Percentiles rank a stretch among this genome's conserved stretches.
Evolutionary conservation across 1,139 yeast species (phyloP).

Genomic region (Scheffersomyces titani): DNA sequence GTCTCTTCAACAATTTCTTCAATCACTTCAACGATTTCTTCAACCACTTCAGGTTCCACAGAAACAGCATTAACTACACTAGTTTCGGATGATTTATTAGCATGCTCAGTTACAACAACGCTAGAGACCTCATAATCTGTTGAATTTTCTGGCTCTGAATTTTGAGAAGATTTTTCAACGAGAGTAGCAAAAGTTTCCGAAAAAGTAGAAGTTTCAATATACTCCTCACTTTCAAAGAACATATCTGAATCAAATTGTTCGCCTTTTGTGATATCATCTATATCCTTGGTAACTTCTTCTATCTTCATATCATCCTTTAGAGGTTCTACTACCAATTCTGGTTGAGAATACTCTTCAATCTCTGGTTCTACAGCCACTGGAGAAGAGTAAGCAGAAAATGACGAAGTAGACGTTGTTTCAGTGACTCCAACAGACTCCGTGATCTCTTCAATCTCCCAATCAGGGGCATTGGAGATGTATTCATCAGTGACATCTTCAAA

Average conservation of each 20-base stretch:
- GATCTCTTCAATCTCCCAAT: conserved; percentile 1
- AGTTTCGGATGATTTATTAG: background rate
- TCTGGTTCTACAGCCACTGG: background rate
- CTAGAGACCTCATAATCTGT: background rate
- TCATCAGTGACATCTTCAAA: conserved; percentile 5
- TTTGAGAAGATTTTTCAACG: background rate
- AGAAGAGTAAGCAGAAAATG: background rate
- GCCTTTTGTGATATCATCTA: conserved; percentile 16
- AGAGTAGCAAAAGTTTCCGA: background rate
- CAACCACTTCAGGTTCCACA: background rate
- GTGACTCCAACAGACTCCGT: background rate
- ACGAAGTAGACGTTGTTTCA: background rate
- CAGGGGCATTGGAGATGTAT: background rate
- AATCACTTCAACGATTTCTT: background rate
- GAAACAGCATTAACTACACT: background rate
- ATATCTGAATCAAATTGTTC: conserved; percentile 20
- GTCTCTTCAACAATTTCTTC: background rate
- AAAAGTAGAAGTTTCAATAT: conserved; percentile 8
- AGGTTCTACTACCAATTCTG: conserved; percentile 4
- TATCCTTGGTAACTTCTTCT: conserved; percentile 19
- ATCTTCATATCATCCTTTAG: conserved; percentile 10
- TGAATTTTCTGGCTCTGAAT: background rate
- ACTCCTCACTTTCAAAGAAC: conserved; percentile 15
- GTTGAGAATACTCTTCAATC: background rate
- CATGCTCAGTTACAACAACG: background rate